Conservation (phyloP, 306 rosid species). For the Cucurbita argyrosperma region DNA sequence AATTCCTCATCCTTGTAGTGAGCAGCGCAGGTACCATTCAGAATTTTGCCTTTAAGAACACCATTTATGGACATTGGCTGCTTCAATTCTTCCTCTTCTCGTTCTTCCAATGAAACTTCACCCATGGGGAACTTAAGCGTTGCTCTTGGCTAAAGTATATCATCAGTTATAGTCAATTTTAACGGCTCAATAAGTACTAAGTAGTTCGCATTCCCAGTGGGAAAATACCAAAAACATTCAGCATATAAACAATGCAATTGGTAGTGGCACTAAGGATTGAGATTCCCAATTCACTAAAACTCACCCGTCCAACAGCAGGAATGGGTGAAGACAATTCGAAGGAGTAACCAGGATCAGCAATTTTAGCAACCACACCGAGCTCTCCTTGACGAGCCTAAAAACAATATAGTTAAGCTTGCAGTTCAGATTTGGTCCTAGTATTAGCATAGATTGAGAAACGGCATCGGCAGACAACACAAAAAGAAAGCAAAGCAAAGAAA, state of each 20-base stretch:
- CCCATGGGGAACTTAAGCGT: conserved; percentile 77
- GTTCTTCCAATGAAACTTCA: conserved; percentile 65
- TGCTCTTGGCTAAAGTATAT: conserved; percentile 66
- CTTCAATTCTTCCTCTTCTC: conserved; percentile 43
- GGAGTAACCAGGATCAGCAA: conserved; percentile 56
- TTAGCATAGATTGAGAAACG: too few species aligned
- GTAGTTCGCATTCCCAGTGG: neutral
- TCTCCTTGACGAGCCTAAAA: conserved; percentile 66
- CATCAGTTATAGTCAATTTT: neutral
- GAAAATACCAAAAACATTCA: neutral
- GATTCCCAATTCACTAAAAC: conserved; percentile 5
- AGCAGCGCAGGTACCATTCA: conserved; percentile 59
- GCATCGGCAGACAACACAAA: neutral
- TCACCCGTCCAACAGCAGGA: conserved; percentile 53
- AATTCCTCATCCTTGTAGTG: conserved; percentile 54
- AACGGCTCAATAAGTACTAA: neutral
- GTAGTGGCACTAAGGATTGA: neutral
- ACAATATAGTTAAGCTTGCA: neutral
- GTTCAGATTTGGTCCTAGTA: too few species aligned
- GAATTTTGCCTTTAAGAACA: conserved; percentile 33
- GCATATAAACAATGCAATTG: neutral
- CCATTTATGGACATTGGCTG: conserved; percentile 43
- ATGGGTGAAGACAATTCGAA: conserved; percentile 55
- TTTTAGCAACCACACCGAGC: conserved; percentile 38
- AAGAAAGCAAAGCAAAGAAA: neutral